phyloP scores from a whole-genome alignment of 179 eudicot genomes.

The Vitellaria paradoxa region DNA sequence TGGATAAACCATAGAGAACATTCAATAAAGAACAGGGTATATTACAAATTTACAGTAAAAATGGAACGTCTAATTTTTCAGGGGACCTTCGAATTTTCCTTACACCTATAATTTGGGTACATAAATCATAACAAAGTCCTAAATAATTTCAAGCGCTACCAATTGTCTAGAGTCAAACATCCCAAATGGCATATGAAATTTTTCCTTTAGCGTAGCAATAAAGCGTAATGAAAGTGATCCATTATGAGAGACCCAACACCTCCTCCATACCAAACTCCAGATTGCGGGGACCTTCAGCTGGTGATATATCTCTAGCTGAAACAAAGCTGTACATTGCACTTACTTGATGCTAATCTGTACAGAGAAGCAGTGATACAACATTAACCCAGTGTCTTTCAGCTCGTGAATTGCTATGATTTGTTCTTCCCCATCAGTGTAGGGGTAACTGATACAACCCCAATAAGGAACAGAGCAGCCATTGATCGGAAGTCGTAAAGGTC shows the following conservation, averaged over 20 bases:
- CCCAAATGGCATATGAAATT: not conserved
- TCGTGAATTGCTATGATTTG: slow-evolving; percentile 26
- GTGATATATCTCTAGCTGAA: not conserved
- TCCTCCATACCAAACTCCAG: not conserved
- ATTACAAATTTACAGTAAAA: too few species aligned
- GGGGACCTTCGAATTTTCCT: too few species aligned
- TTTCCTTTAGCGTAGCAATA: not conserved
- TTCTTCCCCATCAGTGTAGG: slow-evolving; percentile 73
- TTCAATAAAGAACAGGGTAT: too few species aligned
- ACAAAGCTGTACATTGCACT: not conserved
- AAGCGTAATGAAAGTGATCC: not conserved
- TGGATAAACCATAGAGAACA: too few species aligned
- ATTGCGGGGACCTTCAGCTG: not conserved
- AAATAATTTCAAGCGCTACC: too few species aligned
- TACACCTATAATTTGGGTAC: too few species aligned
- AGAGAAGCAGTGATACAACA: slow-evolving; percentile 2
- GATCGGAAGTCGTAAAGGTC: slow-evolving; percentile 88
- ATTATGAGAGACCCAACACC: not conserved
- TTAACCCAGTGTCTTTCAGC: not conserved
- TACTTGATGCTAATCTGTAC: slow-evolving; percentile 14
- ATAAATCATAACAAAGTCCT: too few species aligned
- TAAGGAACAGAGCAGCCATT: slow-evolving; percentile 83
- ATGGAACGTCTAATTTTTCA: too few species aligned
- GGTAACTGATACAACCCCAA: slow-evolving; percentile 69
- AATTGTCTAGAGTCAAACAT: not conserved